Conservation (phyloP, 2,329 filamentous ascomycete species). For the Fusarium sp. region DNA sequence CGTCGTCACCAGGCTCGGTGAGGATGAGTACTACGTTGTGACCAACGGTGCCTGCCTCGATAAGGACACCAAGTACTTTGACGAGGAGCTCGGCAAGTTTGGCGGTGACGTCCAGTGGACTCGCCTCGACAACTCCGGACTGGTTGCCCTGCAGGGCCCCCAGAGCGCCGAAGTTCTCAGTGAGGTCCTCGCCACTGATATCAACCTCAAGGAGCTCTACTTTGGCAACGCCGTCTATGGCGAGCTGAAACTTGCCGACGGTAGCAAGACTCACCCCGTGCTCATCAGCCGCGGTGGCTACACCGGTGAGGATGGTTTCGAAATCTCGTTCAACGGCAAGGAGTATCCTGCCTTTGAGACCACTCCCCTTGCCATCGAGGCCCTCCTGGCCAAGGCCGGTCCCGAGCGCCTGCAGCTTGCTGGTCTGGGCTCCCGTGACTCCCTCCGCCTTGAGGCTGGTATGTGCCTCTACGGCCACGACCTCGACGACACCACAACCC, state of each 20-base stretch:
- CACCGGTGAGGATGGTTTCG: slow-evolving; percentile 98
- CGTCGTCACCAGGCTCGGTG: slow-evolving; percentile 83
- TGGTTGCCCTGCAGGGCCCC: slow-evolving; percentile 92
- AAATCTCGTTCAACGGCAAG: slow-evolving; percentile 79
- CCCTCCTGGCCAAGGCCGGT: slow-evolving; percentile 74
- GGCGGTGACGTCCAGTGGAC: slow-evolving; percentile 73
- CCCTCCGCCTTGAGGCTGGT: slow-evolving; percentile 91
- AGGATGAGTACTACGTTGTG: slow-evolving; percentile 88
- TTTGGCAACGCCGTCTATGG: slow-evolving; percentile 83
- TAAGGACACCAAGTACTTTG: slow-evolving; percentile 86
- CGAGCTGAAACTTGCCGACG: slow-evolving; percentile 71
- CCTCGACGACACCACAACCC: slow-evolving; percentile 80
- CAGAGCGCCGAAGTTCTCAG: slow-evolving; percentile 77
- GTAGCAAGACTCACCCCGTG: slow-evolving; percentile 53
- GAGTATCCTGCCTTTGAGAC: slow-evolving; percentile 55
- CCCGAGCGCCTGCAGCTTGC: slow-evolving; percentile 77
- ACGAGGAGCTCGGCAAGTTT: slow-evolving; percentile 72
- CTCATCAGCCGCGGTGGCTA: slow-evolving; percentile 91
- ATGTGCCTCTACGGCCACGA: slow-evolving; percentile 99
- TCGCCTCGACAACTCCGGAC: slow-evolving; percentile 77
- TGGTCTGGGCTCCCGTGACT: slow-evolving; percentile 91
- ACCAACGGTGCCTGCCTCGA: slow-evolving; percentile 93
- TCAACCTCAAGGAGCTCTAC: slow-evolving; percentile 75
- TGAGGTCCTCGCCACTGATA: slow-evolving; percentile 66
- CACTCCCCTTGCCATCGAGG: slow-evolving; percentile 70